Evolutionary conservation across 371 early-diverging fungal genomes (phyloP), one percentile per base, ranked within the genome.

Genomic region (Saksenaea vasiformis): DNA sequence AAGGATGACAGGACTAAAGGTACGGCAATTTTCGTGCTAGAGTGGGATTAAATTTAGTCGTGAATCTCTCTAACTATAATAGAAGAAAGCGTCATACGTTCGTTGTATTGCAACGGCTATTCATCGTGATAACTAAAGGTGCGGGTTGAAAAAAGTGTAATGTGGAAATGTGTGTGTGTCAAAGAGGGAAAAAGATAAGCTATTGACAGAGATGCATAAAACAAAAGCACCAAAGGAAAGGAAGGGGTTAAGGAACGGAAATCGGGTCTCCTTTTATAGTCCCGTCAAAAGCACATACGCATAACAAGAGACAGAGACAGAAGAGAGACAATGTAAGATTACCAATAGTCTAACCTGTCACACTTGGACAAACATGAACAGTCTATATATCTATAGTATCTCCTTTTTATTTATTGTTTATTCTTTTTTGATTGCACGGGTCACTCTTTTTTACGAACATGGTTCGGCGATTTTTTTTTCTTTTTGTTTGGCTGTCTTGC

Each of bases 1-100:
- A 5, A 70, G 38, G 35, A 70, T 60, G 35, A 70, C 61, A 56
- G 70, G 70, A 14, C 64, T 53, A 28, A 70, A 70, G 7, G 57
- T 47, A 43, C 61, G 66, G 31, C 37, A 35, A 57, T 27, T 57
- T 57, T 57, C 58, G 24, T 38, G 28, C 39, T 38, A 57, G 7
- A 17, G 36, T 34, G 28, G 19, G 13, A 37, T 37, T 28, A 24
- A 36, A 38, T 13, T 34, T 15, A 38, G 58, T 37, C 39, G 35
- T 26, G 35, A 15, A 9, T 19, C 35, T 54, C 3, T 37, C 34
- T 51, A n/a, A 13, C 60, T 31, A 15, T 31, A 43, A 27, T 54
- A 26, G 17, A 38, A 58, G 19, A 44, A 44, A 39, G 5, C 17
- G 22, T 41, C 26, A 26, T 37, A 56, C 39, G 24, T 62, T 34